Percentiles rank a stretch among this genome's conserved stretches.
Conservation (phyloP, 139 green algal genomes). For the Tetraselmis striata region DNA sequence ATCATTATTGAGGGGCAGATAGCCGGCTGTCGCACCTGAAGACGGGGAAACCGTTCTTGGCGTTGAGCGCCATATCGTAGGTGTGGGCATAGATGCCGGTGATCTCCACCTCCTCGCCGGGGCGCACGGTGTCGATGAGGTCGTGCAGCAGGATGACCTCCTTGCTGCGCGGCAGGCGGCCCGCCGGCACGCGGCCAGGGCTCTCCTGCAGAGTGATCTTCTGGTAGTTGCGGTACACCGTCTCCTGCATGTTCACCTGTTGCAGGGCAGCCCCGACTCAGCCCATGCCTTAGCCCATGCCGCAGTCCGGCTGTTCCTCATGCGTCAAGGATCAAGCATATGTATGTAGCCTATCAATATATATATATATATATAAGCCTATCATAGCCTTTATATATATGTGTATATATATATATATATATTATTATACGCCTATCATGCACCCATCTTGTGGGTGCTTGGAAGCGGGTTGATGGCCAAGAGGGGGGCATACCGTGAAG, state of each 20-base stretch:
- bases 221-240: conserved; percentile 98
- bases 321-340: not conserved
- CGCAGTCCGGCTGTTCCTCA: no score
- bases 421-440: no score
- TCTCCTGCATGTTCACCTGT: conserved; percentile 80
- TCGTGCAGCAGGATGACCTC: conserved; percentile 95
- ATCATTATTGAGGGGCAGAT: no score
- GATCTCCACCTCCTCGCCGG: conserved; percentile 92
- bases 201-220: conserved; percentile 96
- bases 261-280: not conserved
- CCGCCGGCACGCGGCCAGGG: conserved; percentile 83
- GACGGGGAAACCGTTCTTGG: conserved; percentile 89
- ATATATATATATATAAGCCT: no score
- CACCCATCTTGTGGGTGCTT: no score
- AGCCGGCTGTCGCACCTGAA: conserved; percentile 67
- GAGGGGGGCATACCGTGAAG: conserved; percentile 60
- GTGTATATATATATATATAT: no score
- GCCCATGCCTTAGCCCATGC: not conserved
- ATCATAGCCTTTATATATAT: no score
- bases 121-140: conserved; percentile 88
- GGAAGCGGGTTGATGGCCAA: no score
- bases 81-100: conserved; percentile 88
- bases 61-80: conserved; percentile 85
- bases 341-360: not conserved
- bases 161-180: conserved; percentile 91